A percentile compares a stretch with the other conserved stretches of the same genome.
Conservation (phyloP, 2,329 filamentous ascomycete species). For the Ascochyta pisi region DNA sequence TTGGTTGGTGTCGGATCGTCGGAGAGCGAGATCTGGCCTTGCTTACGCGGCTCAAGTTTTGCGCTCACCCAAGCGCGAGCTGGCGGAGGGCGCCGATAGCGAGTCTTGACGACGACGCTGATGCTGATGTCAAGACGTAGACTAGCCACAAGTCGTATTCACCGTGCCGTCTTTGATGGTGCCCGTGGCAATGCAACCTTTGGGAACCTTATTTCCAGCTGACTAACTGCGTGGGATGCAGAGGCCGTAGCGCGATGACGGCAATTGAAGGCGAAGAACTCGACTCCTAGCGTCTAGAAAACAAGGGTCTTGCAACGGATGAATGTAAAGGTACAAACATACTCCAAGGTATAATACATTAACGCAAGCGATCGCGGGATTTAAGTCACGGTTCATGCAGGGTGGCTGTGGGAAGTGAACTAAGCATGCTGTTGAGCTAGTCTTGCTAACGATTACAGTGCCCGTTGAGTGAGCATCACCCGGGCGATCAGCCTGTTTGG, state of each 20-base stretch:
- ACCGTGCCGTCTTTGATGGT: neutral
- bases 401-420: slow-evolving; percentile 6
- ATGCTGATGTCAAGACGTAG: slow-evolving; percentile 4
- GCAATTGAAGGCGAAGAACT: slow-evolving; percentile 5
- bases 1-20: slow-evolving; percentile 6
- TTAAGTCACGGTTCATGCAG: slow-evolving; percentile 10
- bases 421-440: slow-evolving; percentile 9
- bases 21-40: slow-evolving; percentile 12
- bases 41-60: slow-evolving; percentile 15
- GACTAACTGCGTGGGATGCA: slow-evolving; percentile 10
- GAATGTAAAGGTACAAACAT: slow-evolving; percentile 4
- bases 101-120: neutral
- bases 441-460: slow-evolving; percentile 7
- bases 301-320: neutral
- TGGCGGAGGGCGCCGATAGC: slow-evolving; percentile 12
- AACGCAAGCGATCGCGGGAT: neutral
- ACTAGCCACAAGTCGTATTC: neutral
- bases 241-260: slow-evolving; percentile 6
- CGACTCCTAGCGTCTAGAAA: neutral
- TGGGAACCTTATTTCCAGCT: neutral
- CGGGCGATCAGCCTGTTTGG: slow-evolving; percentile 3
- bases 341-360: slow-evolving; percentile 9
- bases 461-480: slow-evolving; percentile 16
- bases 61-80: neutral
- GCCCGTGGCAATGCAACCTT: slow-evolving; percentile 2